Evolutionary conservation across 495 filamentous ascomycete species (phyloP).

Genomic region (Neurospora sp.): DNA sequence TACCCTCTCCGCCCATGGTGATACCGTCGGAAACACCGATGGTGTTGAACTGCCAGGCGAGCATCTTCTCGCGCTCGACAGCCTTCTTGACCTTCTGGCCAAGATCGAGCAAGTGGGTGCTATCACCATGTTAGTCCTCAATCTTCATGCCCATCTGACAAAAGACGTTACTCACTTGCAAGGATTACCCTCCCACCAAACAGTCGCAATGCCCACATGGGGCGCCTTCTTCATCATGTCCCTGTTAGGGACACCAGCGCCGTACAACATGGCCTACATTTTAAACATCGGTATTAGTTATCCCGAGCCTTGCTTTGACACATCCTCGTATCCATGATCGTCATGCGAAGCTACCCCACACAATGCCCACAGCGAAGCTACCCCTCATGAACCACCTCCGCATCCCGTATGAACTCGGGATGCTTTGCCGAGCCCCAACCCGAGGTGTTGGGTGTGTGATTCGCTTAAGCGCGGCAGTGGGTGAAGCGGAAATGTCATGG

Average conservation of each 20-base stretch:
- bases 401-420: neutral
- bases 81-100: constrained; percentile 84
- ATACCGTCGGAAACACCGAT: constrained; percentile 90
- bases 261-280: constrained; percentile 84
- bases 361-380: neutral
- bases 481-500: neutral
- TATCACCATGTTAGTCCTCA: constrained; percentile 11
- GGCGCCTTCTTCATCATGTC: constrained; percentile 83
- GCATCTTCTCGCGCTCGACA: constrained; percentile 72
- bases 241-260: constrained; percentile 75
- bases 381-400: neutral
- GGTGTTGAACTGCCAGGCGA: constrained; percentile 91
- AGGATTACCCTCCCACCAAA: constrained; percentile 99
- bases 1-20: constrained; percentile 93
- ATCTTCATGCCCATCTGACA: neutral
- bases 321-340: neutral
- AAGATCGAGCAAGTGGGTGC: constrained; percentile 62
- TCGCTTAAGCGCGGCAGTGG: neutral
- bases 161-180: constrained; percentile 40
- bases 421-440: neutral
- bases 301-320: neutral
- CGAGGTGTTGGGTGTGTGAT: neutral
- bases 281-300: constrained; percentile 1
- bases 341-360: neutral
- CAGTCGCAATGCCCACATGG: constrained; percentile 79